Evolutionary conservation across 345 rosid species (phyloP).

Genomic region (Arabidopsis thaliana): DNA sequence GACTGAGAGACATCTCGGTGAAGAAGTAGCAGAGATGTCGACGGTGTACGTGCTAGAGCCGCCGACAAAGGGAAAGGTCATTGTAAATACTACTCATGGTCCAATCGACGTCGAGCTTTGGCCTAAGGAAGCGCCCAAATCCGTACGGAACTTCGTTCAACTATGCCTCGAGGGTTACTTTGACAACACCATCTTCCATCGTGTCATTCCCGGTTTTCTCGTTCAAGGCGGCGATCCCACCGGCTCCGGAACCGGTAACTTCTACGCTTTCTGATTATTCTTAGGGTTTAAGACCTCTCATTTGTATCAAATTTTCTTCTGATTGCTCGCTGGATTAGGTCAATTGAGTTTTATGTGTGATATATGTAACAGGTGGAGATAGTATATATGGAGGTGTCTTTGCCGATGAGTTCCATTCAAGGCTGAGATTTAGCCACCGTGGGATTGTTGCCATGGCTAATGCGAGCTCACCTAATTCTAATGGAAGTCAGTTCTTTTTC

Average conservation of each 20-base stretch:
- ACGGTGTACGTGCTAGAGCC: slow-evolving; percentile 88
- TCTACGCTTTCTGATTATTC: slow-evolving; percentile 5
- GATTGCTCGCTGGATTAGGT: slow-evolving; percentile 17
- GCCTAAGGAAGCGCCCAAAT: slow-evolving; percentile 96
- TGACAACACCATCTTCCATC: slow-evolving; percentile 87
- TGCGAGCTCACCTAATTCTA: slow-evolving; percentile 78
- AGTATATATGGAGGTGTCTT: slow-evolving; percentile 79
- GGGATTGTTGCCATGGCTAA: slow-evolving; percentile 94
- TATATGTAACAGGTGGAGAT: slow-evolving; percentile 64
- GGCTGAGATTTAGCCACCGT: slow-evolving; percentile 86
- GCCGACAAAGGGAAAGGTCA: slow-evolving; percentile 91
- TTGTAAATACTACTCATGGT: slow-evolving; percentile 80
- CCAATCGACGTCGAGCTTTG: slow-evolving; percentile 92
- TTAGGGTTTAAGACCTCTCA: slow-evolving; percentile 39
- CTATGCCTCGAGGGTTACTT: slow-evolving; percentile 93
- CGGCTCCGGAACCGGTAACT: slow-evolving; percentile 77
- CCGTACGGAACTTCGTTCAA: slow-evolving; percentile 90
- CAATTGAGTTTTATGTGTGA: slow-evolving; percentile 2
- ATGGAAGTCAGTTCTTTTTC: slow-evolving; percentile 94
- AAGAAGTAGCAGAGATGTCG: slow-evolving; percentile 59
- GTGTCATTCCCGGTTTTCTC: slow-evolving; percentile 86
- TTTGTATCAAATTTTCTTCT: not conserved
- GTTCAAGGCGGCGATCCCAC: slow-evolving; percentile 94
- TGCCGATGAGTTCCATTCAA: slow-evolving; percentile 86
- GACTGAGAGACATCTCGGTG: slow-evolving; percentile 9